Evolutionary conservation across 768 basidiomycete genomes (phyloP), one percentile per base, ranked within the genome.

Genomic region (Rhodosporidiobolus sp.): DNA sequence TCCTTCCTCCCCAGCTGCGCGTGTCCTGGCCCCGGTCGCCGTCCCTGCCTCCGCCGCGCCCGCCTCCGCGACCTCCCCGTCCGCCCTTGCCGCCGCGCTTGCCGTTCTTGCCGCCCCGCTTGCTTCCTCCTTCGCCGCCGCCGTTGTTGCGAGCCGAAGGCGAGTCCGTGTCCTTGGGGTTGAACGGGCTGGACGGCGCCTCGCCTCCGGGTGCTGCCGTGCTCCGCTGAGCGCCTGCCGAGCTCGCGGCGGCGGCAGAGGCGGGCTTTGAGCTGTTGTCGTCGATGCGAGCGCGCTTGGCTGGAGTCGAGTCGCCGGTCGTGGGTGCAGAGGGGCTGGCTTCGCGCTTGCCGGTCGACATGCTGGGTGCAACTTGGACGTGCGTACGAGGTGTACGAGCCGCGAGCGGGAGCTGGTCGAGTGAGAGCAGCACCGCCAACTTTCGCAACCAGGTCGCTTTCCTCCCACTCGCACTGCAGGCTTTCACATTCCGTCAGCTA

Each of bases 271-370:
- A 5, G 3, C 46, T 32, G 4, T 57, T 24, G 43, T 63, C 38
- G 46, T 72, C 70, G 61, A 67, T 43, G 52, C 66, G 65, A 26
- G 65, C 32, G 45, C 71, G 71, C 53, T 75, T 75, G 54, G 70
- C 60, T 1, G 74, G 74, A 12, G 74, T 75, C 26, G 63, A 55
- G 11, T 14, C n/a, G 19, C 57, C 50, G 54, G n/a, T 14, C 22
- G 55, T 30, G 0, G 65, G 10, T 2, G 43, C 28, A 1, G 65
- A 4, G 0, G 73, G 48, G 19, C 43, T 49, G 9, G 50, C 57
- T 43, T 69, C 72, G 24, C 67, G 72, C 58, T 73, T 73, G 43
- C 7, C 56, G 34, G 26, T 45, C 17, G 66, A 48, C 65, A 63
- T 72, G 10, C 12, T 54, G 22, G 55, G 32, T 45, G 35, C 17